A percentile compares a stretch with the other conserved stretches of the same genome.
Evolutionary conservation across 169 alveolate genomes (phyloP).

Genomic region (Ichthyophthirius multifiliis): DNA sequence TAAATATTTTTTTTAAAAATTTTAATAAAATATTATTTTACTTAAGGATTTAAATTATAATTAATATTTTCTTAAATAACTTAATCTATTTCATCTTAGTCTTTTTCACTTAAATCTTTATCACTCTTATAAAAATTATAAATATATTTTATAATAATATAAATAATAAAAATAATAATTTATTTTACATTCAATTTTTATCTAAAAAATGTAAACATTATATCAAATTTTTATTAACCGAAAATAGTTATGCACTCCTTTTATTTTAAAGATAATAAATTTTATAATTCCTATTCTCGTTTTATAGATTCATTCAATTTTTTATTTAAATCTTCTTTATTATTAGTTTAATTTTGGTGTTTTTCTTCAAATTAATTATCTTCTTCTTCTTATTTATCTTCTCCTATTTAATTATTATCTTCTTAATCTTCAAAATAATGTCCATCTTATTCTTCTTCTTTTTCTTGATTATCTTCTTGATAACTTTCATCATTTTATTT

Average conservation of each 20-base stretch:
- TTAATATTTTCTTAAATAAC: slow-evolving; percentile 14
- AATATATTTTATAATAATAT: background rate
- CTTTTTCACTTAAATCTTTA: slow-evolving; percentile 25
- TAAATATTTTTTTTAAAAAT: too few species aligned
- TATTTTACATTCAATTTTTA: slow-evolving; percentile 33
- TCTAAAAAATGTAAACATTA: slow-evolving; percentile 19
- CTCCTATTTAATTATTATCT: background rate
- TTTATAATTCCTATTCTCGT: slow-evolving; percentile 22
- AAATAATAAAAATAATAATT: background rate
- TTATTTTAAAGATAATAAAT: slow-evolving; percentile 6
- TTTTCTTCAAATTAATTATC: background rate
- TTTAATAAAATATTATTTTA: slow-evolving; percentile 11
- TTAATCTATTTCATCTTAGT: slow-evolving; percentile 38
- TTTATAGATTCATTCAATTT: background rate
- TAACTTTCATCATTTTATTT: slow-evolving; percentile 17
- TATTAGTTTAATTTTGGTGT: background rate
- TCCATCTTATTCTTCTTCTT: background rate
- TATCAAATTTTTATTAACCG: slow-evolving; percentile 25
- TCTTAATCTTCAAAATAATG: background rate
- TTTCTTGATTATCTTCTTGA: background rate
- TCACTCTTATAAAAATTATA: background rate
- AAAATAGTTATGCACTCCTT: slow-evolving; percentile 26
- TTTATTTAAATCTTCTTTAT: background rate
- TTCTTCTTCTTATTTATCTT: slow-evolving; percentile 28
- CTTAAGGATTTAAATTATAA: slow-evolving; percentile 7